Evolutionary conservation across 2,329 filamentous ascomycete genomes (phyloP), one percentile per base, ranked within the genome.

Genomic region (Curvularia hawaiiensis): DNA sequence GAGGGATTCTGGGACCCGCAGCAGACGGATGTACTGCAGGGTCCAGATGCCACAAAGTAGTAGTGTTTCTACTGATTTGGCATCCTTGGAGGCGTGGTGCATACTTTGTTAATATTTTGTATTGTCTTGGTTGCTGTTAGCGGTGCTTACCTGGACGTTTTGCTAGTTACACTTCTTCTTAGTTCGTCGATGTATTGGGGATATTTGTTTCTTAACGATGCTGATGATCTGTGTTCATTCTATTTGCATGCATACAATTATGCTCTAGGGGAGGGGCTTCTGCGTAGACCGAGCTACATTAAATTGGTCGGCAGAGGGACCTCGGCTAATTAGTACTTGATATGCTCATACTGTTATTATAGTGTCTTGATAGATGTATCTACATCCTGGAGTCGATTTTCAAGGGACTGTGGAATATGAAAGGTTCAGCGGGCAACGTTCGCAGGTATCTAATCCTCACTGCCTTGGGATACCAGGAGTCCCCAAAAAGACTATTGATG

Each of bases 1-100:
- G 16, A 47, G 3, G 8, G 11, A 3, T 45, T 49, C 18, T 61
- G 52, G 59, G 38, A 38, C 16, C 46, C 49, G 18, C 43, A 54
- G 20, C 28, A 54, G 22, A 24, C 12, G 10, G 39, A 22, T 16
- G 50, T 46, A n/a, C 51, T 50, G 24, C 30, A 43, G n/a, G 8
- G 28, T 6, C 24, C 52, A 16, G 24, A 38, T 11, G 11, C 30
- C 10, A 31, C 11, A 31, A 2, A 1, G 7, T 9, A 31, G 3
- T 11, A 31, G 30, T 3, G 10, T 3, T 3, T 31, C 12, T 4
- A 28, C 26, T 31, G 10, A 31, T 12, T 31, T 12, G 30, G 10
- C 30, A 31, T 31, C 12, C 11, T 12, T 31, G 2, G 12, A 31
- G 30, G 11, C 30, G 7, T 3, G n/a, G 3, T 44, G 18, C 30